Evolutionary conservation across 2,329 filamentous ascomycete species (phyloP).

Genomic region (Aspergillus japonicus): DNA sequence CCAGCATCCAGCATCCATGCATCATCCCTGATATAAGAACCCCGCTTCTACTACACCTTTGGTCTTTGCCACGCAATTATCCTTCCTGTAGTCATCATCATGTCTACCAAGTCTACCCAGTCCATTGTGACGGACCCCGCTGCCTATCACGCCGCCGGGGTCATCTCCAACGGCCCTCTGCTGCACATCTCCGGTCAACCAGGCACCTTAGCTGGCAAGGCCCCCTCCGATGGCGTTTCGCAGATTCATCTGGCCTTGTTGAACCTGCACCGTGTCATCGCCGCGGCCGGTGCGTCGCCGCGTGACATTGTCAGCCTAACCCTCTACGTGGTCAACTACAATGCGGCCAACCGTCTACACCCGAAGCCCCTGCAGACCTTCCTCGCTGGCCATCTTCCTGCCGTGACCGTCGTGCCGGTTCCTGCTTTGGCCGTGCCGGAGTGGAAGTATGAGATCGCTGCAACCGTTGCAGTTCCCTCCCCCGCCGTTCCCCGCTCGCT

Average conservation of each 20-base stretch:
- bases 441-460: constrained; percentile 49
- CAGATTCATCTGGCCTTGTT: constrained; percentile 44
- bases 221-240: constrained; percentile 42
- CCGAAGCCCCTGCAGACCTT: constrained; percentile 34
- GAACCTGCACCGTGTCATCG: constrained; percentile 39
- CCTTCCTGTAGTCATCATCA: neutral
- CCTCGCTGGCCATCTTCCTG: constrained; percentile 39
- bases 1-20: neutral
- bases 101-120: neutral
- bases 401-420: constrained; percentile 47
- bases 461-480: constrained; percentile 22
- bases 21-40: neutral
- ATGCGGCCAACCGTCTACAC: constrained; percentile 39
- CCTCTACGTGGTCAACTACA: constrained; percentile 48
- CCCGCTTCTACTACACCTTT: too few relatives aligned
- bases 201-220: constrained; percentile 31
- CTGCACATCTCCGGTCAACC: constrained; percentile 34
- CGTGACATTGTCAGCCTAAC: constrained; percentile 45
- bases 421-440: constrained; percentile 38
- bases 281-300: constrained; percentile 37
- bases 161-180: neutral
- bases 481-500: constrained; percentile 20
- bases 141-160: constrained; percentile 20
- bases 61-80: neutral
- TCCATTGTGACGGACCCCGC: constrained; percentile 10